Evolutionary conservation across 768 basidiomycete genomes (phyloP), one percentile per base, ranked within the genome.

Genomic region (Suillus decipiens): DNA sequence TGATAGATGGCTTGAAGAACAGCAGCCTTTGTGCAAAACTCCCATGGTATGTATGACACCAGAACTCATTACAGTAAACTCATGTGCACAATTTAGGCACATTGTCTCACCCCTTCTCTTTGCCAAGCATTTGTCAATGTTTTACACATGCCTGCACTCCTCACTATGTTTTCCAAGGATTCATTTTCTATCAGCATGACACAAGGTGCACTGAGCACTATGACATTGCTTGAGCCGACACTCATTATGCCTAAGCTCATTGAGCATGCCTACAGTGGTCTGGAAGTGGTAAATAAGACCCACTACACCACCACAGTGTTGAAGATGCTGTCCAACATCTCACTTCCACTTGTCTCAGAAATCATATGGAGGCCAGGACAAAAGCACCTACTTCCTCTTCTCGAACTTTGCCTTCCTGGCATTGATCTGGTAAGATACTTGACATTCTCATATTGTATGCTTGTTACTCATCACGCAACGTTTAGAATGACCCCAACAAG

Each of bases 221-320:
- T 98, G 77, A 87, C 92, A 1, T 78, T 90, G 61, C 80, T 94
- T 8, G 95, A 97, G 69, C 93, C 96, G 0, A 80, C 82, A 19
- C 77, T 96, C 37, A 83, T 98, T 68, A 90, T 99, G 88, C 95
- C 95, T 3, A 89, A 94, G 47, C 80, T 98, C 15, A 81, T 99
- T 28, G 96, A 97, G 70, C 86, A 95, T 36, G 93, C 94, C 1
- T 95, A 96, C 66, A 84, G 90, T 42, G 95, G 95, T 0, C 79
- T 99, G 22, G 95, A 97, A 72, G 88, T 89, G 14, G 85, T 98
- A 19, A 95, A 96, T 66, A 96, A 98, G 81, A 99, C 96, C 0
- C 94, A 97, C 73, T 81, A 96, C 45, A 97, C 96, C 5, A 95
- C 94, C 2, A 92, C 96, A 1, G 93, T 94, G 11, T 81, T 98